Percentiles rank a stretch among this genome's conserved stretches.
Evolutionary conservation across 2,329 filamentous ascomycete genomes (phyloP).

Genomic region (Zymoseptoria passerinii): DNA sequence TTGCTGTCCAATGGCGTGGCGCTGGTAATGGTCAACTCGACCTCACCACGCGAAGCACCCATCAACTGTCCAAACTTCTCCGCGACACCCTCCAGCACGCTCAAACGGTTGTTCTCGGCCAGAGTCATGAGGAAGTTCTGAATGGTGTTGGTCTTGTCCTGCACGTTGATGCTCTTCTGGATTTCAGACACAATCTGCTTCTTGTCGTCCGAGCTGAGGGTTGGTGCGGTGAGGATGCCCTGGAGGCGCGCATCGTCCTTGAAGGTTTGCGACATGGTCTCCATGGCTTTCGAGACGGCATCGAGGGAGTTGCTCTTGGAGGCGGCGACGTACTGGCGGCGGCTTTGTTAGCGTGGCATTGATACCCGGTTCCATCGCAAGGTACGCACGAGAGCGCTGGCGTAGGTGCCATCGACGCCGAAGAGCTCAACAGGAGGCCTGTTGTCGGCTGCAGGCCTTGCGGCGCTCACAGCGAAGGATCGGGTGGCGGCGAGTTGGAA

Average conservation of each 20-base stretch:
- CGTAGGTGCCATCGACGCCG: slow-evolving; percentile 96
- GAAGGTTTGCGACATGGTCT: slow-evolving; percentile 61
- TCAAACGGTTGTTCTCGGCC: slow-evolving; percentile 92
- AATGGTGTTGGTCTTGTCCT: slow-evolving; percentile 67
- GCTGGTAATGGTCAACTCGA: slow-evolving; percentile 86
- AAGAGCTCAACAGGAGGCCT: slow-evolving; percentile 52
- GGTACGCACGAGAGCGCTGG: slow-evolving; percentile 83
- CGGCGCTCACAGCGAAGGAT: slow-evolving; percentile 67
- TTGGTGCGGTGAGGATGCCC: slow-evolving; percentile 69
- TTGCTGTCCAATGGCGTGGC: slow-evolving; percentile 83
- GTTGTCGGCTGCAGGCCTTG: neutral
- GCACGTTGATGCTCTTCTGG: slow-evolving; percentile 65
- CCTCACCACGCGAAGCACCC: slow-evolving; percentile 80
- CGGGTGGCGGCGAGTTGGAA: slow-evolving; percentile 58
- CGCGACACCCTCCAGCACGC: slow-evolving; percentile 69
- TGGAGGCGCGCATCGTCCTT: slow-evolving; percentile 76
- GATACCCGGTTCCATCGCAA: neutral
- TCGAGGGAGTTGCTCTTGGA: slow-evolving; percentile 83
- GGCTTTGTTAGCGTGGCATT: slow-evolving; percentile 4
- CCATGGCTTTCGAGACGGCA: slow-evolving; percentile 70
- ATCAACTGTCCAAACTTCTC: slow-evolving; percentile 85
- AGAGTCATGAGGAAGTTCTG: slow-evolving; percentile 90
- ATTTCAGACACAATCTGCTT: slow-evolving; percentile 77
- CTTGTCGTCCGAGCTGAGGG: slow-evolving; percentile 73
- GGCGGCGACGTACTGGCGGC: slow-evolving; percentile 83